phyloP scores from a whole-genome alignment of 1,139 yeast species.

The Meyerozyma carpophila region DNA sequence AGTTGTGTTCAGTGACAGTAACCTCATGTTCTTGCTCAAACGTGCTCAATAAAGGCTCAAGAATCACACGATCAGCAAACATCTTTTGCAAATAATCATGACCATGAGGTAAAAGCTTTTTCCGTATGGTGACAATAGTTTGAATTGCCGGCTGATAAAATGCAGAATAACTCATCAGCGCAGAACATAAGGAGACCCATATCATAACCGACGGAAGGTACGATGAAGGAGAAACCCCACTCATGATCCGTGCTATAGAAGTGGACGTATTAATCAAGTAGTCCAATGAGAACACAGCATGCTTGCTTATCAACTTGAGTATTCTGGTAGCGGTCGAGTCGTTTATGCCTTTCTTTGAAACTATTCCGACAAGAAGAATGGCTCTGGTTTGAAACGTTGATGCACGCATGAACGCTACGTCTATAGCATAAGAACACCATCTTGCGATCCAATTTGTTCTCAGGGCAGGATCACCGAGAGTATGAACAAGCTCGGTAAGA shows the following conservation, averaged over 20 bases:
- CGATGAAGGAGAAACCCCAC: constrained; percentile 56
- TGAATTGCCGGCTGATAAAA: constrained; percentile 54
- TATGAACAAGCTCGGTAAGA: constrained; percentile 44
- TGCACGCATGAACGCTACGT: constrained; percentile 55
- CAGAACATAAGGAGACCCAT: constrained; percentile 53
- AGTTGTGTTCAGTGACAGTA: constrained; percentile 38
- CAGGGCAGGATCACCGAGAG: constrained; percentile 50
- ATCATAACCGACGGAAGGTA: constrained; percentile 52
- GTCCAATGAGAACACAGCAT: constrained; percentile 27
- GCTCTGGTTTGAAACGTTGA: constrained; percentile 72
- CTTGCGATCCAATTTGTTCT: constrained; percentile 60
- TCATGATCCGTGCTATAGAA: constrained; percentile 55
- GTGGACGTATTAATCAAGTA: constrained; percentile 20
- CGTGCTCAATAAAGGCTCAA: constrained; percentile 38
- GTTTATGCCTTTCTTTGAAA: constrained; percentile 59
- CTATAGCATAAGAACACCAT: constrained; percentile 65
- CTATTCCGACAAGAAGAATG: constrained; percentile 63
- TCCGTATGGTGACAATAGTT: constrained; percentile 25
- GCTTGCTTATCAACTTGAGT: constrained; percentile 25
- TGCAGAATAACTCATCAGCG: constrained; percentile 27
- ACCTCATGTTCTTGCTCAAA: constrained; percentile 44
- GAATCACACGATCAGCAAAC: constrained; percentile 31
- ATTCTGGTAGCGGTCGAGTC: constrained; percentile 54
- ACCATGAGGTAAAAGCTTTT: constrained; percentile 20
- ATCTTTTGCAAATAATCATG: constrained; percentile 24